Percentiles rank a stretch among this genome's conserved stretches.
phyloP scores from a whole-genome alignment of 2,329 filamentous ascomycete genomes.

The Teratosphaeria destructans region DNA sequence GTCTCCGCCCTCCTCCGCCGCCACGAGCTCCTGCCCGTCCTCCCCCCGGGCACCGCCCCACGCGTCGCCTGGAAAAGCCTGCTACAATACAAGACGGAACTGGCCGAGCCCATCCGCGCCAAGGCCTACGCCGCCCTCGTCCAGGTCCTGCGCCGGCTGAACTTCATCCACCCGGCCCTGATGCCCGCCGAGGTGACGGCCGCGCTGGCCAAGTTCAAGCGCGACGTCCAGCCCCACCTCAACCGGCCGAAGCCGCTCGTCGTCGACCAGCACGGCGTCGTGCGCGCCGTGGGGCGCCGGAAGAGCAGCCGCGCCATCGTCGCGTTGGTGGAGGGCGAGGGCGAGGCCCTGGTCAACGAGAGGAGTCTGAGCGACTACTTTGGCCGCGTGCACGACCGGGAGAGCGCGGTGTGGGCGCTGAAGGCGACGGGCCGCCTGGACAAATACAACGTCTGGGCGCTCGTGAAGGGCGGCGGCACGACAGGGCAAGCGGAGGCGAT shows the following conservation, averaged over 20 bases:
- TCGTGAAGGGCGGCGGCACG: constrained; percentile 74
- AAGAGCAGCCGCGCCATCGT: constrained; percentile 81
- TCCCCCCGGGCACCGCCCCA: constrained; percentile 55
- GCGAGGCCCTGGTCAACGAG: constrained; percentile 82
- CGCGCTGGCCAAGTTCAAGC: constrained; percentile 60
- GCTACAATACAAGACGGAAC: constrained; percentile 59
- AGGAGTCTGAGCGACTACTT: constrained; percentile 75
- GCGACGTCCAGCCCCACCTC: constrained; percentile 60
- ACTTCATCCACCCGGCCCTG: constrained; percentile 72
- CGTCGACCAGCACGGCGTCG: constrained; percentile 68
- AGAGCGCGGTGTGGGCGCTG: constrained; percentile 86
- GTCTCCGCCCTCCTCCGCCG: constrained; percentile 62
- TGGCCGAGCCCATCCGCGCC: constrained; percentile 63
- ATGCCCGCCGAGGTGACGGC: constrained; percentile 58
- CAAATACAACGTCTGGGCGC: constrained; percentile 94
- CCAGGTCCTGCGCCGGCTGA: constrained; percentile 64
- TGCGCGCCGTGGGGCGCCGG: constrained; percentile 70
- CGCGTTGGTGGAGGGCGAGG: constrained; percentile 84
- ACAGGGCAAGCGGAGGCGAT: constrained; percentile 95
- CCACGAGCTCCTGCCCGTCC: constrained; percentile 61
- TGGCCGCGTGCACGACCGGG: constrained; percentile 80
- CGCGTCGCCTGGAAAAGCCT: constrained; percentile 73
- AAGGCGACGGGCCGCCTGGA: constrained; percentile 72
- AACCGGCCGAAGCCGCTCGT: constrained; percentile 52
- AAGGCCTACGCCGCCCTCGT: constrained; percentile 72